Evolutionary conservation across 2,329 filamentous ascomycete species (phyloP), one percentile per base, ranked within the genome.

Genomic region (Penicillium sp.): DNA sequence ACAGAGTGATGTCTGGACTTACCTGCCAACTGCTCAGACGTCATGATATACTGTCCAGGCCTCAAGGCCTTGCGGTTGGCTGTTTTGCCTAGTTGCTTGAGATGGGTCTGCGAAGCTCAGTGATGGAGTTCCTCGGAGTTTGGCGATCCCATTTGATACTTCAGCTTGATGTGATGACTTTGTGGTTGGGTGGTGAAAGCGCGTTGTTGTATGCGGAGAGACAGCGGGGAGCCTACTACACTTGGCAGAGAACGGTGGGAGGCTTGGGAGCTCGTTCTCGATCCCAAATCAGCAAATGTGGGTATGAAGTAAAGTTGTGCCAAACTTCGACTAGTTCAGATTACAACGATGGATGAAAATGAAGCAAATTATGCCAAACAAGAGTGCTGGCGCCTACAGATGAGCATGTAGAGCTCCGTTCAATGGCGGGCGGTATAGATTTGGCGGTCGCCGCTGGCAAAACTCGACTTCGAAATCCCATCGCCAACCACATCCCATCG

Each of bases 11-110:
- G 21, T 43, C 31, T 18, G 43, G 47, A 61, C 69, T 56, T 63
- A 75, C 73, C 73, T 56, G 71, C 63, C 53, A 63, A 68, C 55
- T 67, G 67, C 53, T 58, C 52, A 57, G 64, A 57, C 55, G 69
- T 64, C 73, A 73, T 73, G 57, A 55, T 62, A 52, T 57, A 52
- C 50, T 52, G 45, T 29, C 49, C 24, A 21, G 42, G 36, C 49
- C 43, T 22, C 10, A 27, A 47, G 38, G 49, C 49, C 49, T 44
- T 38, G 13, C 27, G 24, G 4, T 21, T 24, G 3, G n/a, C 36
- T 47, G 7, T 22, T 38, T 43, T 21, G 36, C 14, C 32, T 52
- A 27, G 24, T 40, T 32, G 22, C n/a, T 38, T 18, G 13, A 24
- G 18, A n/a, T 44, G 45, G 34, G 9, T 6, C 29, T 34, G 16